Conservation (phyloP, 441 rosid species). For the Syzygium malaccense region DNA sequence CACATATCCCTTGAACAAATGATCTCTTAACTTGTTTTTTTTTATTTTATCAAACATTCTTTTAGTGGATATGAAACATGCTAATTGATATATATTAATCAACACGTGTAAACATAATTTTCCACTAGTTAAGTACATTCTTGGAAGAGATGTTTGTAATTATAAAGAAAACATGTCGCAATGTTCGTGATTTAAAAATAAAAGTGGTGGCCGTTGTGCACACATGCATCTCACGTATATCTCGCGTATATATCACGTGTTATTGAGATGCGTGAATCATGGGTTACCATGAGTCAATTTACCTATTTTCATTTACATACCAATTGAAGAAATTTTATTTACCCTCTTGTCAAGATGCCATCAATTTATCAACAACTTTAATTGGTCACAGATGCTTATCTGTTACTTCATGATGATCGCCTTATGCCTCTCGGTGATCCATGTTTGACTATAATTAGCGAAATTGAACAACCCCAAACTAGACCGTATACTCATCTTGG, state of each 20-base stretch:
- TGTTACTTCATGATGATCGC: background rate
- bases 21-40: background rate
- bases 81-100: too few species aligned
- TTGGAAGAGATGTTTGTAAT: background rate
- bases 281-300: background rate
- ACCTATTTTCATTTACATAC: background rate
- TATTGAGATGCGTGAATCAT: background rate
- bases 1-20: background rate
- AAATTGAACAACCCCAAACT: background rate
- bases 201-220: background rate
- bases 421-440: background rate
- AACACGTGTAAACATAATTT: too few species aligned
- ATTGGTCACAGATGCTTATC: background rate
- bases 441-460: background rate
- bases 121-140: background rate
- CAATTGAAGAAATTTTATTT: background rate
- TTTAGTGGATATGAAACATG: too few species aligned
- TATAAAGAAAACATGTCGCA: background rate
- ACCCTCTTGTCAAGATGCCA: background rate
- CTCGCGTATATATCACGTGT: background rate
- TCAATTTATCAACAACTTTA: background rate
- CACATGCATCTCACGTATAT: background rate
- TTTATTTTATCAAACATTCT: too few species aligned
- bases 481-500: too few species aligned
- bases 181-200: background rate